Evolutionary conservation across 805 yeast species (phyloP).

Genomic region (Candida arabinofermentans): DNA sequence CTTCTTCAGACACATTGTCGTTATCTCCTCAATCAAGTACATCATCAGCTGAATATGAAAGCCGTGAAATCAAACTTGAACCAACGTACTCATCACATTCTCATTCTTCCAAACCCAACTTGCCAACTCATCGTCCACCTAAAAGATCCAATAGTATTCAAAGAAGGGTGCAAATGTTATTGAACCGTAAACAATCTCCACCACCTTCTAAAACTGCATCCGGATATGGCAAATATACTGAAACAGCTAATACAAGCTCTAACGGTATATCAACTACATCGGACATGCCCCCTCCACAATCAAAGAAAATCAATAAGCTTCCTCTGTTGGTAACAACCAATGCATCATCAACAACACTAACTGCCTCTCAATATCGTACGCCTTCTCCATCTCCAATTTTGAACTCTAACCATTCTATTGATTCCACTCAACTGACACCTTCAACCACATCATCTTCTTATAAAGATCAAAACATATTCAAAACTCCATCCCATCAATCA

Average conservation of each 20-base stretch:
- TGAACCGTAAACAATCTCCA: slow-evolving; percentile 40
- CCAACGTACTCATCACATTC: neutral
- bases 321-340: slow-evolving; percentile 1
- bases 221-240: slow-evolving; percentile 80
- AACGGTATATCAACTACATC: neutral
- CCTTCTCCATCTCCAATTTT: slow-evolving; percentile 6
- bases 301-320: slow-evolving; percentile 17
- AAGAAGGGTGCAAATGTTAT: slow-evolving; percentile 48
- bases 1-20: slow-evolving; percentile 7
- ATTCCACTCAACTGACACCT: slow-evolving; percentile 5
- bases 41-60: slow-evolving; percentile 8
- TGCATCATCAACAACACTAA: slow-evolving; percentile 8
- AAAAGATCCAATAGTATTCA: slow-evolving; percentile 42
- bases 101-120: slow-evolving; percentile 8
- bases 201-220: slow-evolving; percentile 59
- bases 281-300: slow-evolving; percentile 17
- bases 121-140: slow-evolving; percentile 25
- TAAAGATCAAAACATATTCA: neutral
- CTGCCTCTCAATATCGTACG: slow-evolving; percentile 6
- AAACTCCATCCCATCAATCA: slow-evolving; percentile 1
- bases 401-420: slow-evolving; percentile 20
- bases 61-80: neutral
- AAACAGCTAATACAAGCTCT: slow-evolving; percentile 14
- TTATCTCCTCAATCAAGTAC: slow-evolving; percentile 4
- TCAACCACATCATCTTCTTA: slow-evolving; percentile 8